Conservation (phyloP, 2,329 filamentous ascomycete genomes). For the Neofusicoccum sp. region DNA sequence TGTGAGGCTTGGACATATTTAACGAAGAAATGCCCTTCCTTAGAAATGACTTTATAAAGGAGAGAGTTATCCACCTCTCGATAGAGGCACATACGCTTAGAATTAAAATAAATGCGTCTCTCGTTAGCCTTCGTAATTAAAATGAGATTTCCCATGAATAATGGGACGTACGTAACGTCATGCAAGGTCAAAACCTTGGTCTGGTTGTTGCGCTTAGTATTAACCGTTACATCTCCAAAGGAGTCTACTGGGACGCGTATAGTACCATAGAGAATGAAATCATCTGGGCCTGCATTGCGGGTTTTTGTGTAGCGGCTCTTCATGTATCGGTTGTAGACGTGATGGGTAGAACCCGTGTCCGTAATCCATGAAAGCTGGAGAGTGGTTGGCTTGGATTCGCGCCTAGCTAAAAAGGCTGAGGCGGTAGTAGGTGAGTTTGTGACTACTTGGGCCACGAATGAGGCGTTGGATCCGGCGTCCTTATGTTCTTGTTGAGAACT, state of each 20-base stretch:
- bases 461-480: background rate
- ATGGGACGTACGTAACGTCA: background rate
- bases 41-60: background rate
- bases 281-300: background rate
- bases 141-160: background rate
- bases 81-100: background rate
- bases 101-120: background rate
- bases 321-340: background rate
- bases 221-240: background rate
- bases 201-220: background rate
- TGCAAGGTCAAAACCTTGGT: background rate
- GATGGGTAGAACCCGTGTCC: background rate
- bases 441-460: background rate
- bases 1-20: background rate
- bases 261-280: background rate
- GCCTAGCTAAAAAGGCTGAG: no score
- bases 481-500: no score
- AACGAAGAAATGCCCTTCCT: background rate
- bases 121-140: background rate
- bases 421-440: background rate
- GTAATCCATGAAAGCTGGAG: background rate
- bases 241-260: background rate
- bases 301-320: background rate
- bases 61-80: background rate
- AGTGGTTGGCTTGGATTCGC: background rate